A percentile compares a stretch with the other conserved stretches of the same genome.
phyloP scores from a whole-genome alignment of 129 eudicot genomes.

The Flaveria linearis region DNA sequence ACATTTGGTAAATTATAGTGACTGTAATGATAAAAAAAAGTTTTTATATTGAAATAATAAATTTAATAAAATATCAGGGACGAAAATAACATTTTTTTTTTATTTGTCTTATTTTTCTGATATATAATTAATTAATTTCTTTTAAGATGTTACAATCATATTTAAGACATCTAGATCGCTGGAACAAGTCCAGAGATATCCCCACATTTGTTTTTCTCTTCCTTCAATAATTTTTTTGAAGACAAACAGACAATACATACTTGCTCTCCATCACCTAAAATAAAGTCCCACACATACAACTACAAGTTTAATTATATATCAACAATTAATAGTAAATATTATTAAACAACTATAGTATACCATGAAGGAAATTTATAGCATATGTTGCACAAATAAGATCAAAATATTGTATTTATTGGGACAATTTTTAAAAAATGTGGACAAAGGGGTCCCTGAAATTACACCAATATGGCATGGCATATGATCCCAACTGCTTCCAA shows the following conservation, averaged over 20 bases:
- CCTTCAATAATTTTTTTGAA: conserved; percentile 24
- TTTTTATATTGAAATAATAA: no score
- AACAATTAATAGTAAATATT: background rate
- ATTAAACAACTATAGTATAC: background rate
- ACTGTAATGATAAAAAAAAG: no score
- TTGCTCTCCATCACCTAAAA: conserved; percentile 19
- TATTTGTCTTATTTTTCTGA: background rate
- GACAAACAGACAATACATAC: conserved; percentile 19
- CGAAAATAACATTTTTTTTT: background rate
- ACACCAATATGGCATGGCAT: background rate
- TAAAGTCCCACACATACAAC: conserved; percentile 6
- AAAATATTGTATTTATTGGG: background rate
- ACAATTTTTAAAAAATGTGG: background rate
- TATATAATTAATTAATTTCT: background rate
- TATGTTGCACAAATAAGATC: background rate
- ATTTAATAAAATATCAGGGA: no score
- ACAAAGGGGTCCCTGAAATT: background rate
- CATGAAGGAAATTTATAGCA: background rate
- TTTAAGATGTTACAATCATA: background rate
- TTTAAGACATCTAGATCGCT: background rate
- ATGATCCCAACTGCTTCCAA: conserved; percentile 32
- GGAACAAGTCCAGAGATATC: background rate
- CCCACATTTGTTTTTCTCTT: conserved; percentile 35
- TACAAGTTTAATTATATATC: background rate
- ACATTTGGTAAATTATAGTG: no score